Percentiles rank a stretch among this genome's conserved stretches.
Conservation (phyloP, 2,329 filamentous ascomycete genomes). For the Thelonectria olida region DNA sequence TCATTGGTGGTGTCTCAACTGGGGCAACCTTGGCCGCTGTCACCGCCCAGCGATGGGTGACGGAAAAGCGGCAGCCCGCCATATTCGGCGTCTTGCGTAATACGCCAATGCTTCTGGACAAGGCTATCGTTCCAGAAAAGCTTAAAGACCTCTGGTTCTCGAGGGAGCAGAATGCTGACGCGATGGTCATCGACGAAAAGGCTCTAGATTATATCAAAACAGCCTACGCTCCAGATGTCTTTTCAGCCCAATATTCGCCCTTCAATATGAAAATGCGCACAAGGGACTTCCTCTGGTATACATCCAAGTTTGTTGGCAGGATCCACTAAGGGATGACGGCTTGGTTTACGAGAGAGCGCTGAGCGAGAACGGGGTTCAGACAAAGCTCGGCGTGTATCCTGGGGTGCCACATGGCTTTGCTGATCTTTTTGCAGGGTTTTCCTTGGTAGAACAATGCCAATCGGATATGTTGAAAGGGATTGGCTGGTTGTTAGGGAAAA, state of each 20-base stretch:
- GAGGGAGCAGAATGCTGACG: conserved; percentile 51
- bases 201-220: conserved; percentile 31
- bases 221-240: conserved; percentile 42
- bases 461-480: too few species aligned
- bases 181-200: conserved; percentile 43
- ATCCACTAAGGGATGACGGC: conserved; percentile 61
- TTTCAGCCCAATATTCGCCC: conserved; percentile 43
- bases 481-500: too few species aligned
- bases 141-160: conserved; percentile 52
- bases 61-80: too few species aligned
- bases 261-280: conserved; percentile 43
- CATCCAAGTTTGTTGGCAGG: conserved; percentile 60
- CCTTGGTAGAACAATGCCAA: too few species aligned
- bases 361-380: conserved; percentile 53
- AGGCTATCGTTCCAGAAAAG: conserved; percentile 40
- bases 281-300: conserved; percentile 55
- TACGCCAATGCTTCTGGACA: conserved; percentile 1
- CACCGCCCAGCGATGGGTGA: too few species aligned
- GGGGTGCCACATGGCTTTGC: conserved; percentile 13
- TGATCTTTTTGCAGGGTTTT: too few species aligned
- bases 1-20: too few species aligned
- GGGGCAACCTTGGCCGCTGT: too few species aligned
- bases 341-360: conserved; percentile 61
- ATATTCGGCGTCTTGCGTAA: too few species aligned
- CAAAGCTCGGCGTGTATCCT: conserved; percentile 47